phyloP scores from a whole-genome alignment of 305 asterid genomes.

The Rubia balearica region DNA sequence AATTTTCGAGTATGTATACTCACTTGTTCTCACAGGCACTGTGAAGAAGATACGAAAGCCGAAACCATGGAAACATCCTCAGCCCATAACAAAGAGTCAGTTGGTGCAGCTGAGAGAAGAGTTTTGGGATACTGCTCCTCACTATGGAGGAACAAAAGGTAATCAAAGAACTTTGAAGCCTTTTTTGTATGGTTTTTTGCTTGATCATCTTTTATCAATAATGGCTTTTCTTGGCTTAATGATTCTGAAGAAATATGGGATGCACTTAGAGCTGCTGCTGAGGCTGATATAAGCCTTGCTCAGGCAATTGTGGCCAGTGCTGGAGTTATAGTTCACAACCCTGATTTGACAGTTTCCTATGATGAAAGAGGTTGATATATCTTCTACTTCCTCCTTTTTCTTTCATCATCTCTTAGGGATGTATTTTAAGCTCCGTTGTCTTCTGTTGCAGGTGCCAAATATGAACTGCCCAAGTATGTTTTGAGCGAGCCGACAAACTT shows the following conservation, averaged over 20 bases:
- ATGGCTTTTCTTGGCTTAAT: not conserved
- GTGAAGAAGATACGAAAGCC: slow-evolving; percentile 58
- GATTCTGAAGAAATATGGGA: slow-evolving; percentile 63
- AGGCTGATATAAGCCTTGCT: slow-evolving; percentile 53
- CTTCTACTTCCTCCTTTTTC: not conserved
- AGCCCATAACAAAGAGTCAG: slow-evolving; percentile 74
- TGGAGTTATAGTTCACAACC: slow-evolving; percentile 54
- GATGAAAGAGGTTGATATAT: slow-evolving; percentile 55
- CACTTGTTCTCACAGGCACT: slow-evolving; percentile 28
- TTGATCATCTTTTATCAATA: not conserved
- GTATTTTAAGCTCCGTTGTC: not conserved
- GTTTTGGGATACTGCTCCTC: slow-evolving; percentile 96
- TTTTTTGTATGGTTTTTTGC: not conserved
- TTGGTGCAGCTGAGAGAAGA: slow-evolving; percentile 71
- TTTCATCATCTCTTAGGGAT: not conserved
- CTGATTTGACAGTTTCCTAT: slow-evolving; percentile 68
- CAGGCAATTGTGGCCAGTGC: slow-evolving; percentile 59
- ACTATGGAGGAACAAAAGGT: slow-evolving; percentile 85
- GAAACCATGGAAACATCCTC: slow-evolving; percentile 87
- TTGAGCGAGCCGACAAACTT: slow-evolving; percentile 79
- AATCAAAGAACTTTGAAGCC: not conserved
- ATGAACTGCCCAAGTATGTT: slow-evolving; percentile 76
- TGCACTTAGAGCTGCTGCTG: slow-evolving; percentile 79
- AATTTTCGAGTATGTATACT: not conserved
- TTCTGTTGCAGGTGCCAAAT: slow-evolving; percentile 63